Evolutionary conservation across 2,329 filamentous ascomycete species (phyloP).

Genomic region (Aspergillus ibericus): DNA sequence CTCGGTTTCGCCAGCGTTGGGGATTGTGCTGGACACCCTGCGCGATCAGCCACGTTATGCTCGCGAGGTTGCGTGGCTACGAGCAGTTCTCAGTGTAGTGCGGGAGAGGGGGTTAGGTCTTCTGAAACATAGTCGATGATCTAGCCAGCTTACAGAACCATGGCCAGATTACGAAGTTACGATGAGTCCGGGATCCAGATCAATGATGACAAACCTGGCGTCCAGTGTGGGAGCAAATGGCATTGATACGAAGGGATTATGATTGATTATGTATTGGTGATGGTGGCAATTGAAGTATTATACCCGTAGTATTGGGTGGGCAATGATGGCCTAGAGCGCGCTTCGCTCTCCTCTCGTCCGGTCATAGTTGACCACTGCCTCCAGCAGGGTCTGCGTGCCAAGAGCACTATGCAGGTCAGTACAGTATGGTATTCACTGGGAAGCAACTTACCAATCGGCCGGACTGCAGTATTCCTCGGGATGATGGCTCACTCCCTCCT

Average conservation of each 20-base stretch:
- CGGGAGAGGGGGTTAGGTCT: background rate
- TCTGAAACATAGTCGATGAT: background rate
- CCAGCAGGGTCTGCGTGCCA: slow-evolving; percentile 49
- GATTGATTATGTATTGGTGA: too few relatives aligned
- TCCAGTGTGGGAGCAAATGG: too few relatives aligned
- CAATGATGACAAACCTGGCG: too few relatives aligned
- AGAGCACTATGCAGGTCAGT: slow-evolving; percentile 23
- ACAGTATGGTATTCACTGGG: fast-evolving
- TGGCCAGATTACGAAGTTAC: too few relatives aligned
- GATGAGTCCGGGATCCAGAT: too few relatives aligned
- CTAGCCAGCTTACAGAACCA: background rate
- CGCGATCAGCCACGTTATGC: background rate
- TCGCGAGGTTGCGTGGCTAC: background rate
- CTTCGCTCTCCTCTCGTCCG: background rate
- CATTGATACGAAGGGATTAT: too few relatives aligned
- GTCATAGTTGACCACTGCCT: slow-evolving; percentile 45
- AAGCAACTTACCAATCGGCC: slow-evolving; percentile 37
- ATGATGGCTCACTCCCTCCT: slow-evolving; percentile 59
- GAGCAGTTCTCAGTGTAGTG: background rate
- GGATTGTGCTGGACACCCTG: background rate
- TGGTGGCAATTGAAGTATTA: too few relatives aligned
- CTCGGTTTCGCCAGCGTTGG: background rate
- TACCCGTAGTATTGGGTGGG: too few relatives aligned
- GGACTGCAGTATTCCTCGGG: slow-evolving; percentile 58
- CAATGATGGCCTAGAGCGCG: too few relatives aligned